A percentile compares a stretch with the other conserved stretches of the same genome.
Evolutionary conservation across 78 protist genomes (phyloP).

Genomic region (Creolimax fragrantissima): DNA sequence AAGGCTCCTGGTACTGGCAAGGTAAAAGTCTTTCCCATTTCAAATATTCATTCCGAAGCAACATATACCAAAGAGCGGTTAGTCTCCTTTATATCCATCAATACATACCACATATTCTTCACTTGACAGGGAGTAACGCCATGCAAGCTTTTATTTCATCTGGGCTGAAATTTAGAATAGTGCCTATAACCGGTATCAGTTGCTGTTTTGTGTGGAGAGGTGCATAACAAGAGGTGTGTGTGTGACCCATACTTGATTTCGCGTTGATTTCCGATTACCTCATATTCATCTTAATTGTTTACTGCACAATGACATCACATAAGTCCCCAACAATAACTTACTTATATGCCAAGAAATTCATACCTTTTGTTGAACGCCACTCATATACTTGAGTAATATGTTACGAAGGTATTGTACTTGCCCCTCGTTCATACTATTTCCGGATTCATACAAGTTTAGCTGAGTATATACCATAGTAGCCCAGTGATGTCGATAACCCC

Average conservation of each 20-base stretch:
- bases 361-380: neutral
- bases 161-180: neutral
- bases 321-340: neutral
- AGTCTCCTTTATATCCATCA: no score
- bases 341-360: no score
- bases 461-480: neutral
- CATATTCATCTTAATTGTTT: neutral
- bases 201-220: neutral
- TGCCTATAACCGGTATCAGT: neutral
- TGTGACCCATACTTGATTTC: neutral
- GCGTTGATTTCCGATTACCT: neutral
- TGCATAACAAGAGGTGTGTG: neutral
- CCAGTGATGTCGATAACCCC: neutral
- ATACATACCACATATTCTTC: no score
- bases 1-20: neutral
- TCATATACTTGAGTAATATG: neutral
- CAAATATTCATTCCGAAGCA: no score
- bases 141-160: neutral
- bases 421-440: neutral
- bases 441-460: neutral
- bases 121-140: no score
- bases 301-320: neutral
- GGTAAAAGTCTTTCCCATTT: neutral
- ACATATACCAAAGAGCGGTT: no score
- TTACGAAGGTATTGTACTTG: neutral